phyloP scores from a whole-genome alignment of 2,329 filamentous ascomycete genomes.

The Xylaria sp. region DNA sequence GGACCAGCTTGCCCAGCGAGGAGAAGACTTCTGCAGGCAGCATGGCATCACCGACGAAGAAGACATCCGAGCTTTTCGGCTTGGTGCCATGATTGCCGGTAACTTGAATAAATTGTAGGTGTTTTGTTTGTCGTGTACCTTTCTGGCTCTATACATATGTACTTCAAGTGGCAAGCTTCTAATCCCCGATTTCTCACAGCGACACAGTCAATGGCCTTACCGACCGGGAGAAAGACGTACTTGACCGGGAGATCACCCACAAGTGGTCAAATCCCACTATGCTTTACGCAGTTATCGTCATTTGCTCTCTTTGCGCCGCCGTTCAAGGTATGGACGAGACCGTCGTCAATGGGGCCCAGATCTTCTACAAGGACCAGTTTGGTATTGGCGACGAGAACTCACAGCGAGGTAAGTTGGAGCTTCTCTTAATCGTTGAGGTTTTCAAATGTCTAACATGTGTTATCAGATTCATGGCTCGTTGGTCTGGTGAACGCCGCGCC shows the following conservation, averaged over 20 bases:
- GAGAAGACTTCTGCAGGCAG: conserved; percentile 67
- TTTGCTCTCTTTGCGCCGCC: conserved; percentile 61
- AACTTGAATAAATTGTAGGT: conserved; percentile 58
- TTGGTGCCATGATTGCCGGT: conserved; percentile 69
- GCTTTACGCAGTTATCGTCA: conserved; percentile 73
- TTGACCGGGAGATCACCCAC: conserved; percentile 71
- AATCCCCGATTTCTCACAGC: conserved; percentile 21
- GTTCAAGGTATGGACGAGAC: conserved; percentile 80
- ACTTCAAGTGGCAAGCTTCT: background rate
- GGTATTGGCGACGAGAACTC: conserved; percentile 65
- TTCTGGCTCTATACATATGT: background rate
- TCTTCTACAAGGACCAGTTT: conserved; percentile 72
- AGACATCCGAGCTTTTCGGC: conserved; percentile 68
- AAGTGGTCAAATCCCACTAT: conserved; percentile 76
- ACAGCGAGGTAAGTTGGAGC: conserved; percentile 48
- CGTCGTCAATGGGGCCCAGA: conserved; percentile 75
- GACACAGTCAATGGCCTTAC: conserved; percentile 64
- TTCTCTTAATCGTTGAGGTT: background rate
- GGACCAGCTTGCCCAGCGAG: conserved; percentile 64
- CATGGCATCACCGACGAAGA: conserved; percentile 66
- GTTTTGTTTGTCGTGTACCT: background rate
- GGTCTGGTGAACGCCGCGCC: conserved; percentile 71
- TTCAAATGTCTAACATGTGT: conserved; percentile 26
- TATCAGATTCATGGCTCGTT: conserved; percentile 64
- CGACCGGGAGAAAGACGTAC: conserved; percentile 65